A percentile compares a stretch with the other conserved stretches of the same genome.
Evolutionary conservation across 495 filamentous ascomycete species (phyloP).

Genomic region (Penicillium flavigenum): DNA sequence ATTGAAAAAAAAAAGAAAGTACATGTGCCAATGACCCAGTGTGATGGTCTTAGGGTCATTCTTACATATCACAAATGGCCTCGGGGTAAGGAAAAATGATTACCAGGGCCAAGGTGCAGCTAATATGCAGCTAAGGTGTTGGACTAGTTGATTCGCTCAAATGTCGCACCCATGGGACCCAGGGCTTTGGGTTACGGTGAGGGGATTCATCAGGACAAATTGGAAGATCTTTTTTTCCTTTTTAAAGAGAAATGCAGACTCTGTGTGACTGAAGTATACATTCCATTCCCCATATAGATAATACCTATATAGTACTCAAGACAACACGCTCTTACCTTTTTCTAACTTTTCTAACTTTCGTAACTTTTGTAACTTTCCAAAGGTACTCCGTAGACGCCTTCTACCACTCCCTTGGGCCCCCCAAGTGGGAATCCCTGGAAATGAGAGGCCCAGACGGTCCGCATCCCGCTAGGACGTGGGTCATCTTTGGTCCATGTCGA

Average conservation of each 20-base stretch:
- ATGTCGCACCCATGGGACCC: conserved; percentile 14
- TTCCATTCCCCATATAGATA: too few species aligned
- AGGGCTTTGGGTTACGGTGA: conserved; percentile 14
- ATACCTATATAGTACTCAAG: too few species aligned
- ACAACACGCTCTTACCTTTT: too few species aligned
- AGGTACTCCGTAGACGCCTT: not conserved
- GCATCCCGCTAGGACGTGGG: conserved; percentile 17
- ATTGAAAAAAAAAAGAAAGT: too few species aligned
- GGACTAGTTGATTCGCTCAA: conserved; percentile 5
- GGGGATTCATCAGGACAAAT: too few species aligned
- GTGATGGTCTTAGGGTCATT: not conserved
- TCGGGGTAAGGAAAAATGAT: too few species aligned
- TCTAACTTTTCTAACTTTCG: too few species aligned
- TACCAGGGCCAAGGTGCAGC: not conserved
- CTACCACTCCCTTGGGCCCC: not conserved
- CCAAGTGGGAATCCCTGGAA: not conserved
- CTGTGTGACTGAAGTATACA: too few species aligned
- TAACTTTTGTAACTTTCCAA: too few species aligned
- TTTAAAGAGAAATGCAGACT: too few species aligned
- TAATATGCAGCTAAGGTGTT: conserved; percentile 7
- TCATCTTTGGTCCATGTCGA: not conserved
- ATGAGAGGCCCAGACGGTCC: conserved; percentile 22
- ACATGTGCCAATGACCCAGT: not conserved
- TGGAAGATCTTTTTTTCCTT: too few species aligned
- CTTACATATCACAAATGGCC: not conserved